Conservation (phyloP, 2,329 filamentous ascomycete species). For the Alternaria triticimaculans region DNA sequence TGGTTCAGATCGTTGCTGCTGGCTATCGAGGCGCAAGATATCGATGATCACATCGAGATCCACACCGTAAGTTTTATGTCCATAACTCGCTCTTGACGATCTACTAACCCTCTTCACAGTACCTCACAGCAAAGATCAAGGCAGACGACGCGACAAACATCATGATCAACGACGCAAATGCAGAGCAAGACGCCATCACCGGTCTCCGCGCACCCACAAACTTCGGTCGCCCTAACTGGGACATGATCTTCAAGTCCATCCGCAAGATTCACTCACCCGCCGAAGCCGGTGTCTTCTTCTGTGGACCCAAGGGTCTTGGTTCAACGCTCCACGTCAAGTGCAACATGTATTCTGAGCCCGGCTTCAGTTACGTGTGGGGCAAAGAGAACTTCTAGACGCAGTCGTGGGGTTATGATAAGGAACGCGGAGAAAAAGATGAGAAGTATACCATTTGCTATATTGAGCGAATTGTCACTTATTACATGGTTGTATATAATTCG, state of each 20-base stretch:
- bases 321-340: constrained; percentile 81
- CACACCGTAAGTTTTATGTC: constrained; percentile 64
- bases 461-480: constrained; percentile 17
- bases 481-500: constrained; percentile 26
- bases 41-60: constrained; percentile 84
- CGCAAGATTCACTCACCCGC: constrained; percentile 67
- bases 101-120: constrained; percentile 52
- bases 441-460: constrained; percentile 19
- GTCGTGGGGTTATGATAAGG: background rate
- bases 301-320: constrained; percentile 80
- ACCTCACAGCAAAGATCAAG: constrained; percentile 86
- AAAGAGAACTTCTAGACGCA: constrained; percentile 69
- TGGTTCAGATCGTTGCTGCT: constrained; percentile 86
- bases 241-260: constrained; percentile 86
- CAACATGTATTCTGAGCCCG: constrained; percentile 86
- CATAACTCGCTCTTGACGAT: background rate
- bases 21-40: constrained; percentile 85
- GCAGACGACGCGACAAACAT: constrained; percentile 86
- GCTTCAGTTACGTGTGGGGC: constrained; percentile 71
- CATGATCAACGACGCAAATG: constrained; percentile 89
- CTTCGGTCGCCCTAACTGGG: constrained; percentile 87
- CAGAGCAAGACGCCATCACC: constrained; percentile 83
- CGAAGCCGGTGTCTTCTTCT: constrained; percentile 68
- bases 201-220: constrained; percentile 82
- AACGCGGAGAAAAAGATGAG: background rate